Evolutionary conservation across 495 filamentous ascomycete genomes (phyloP), one percentile per base, ranked within the genome.

Genomic region (Acidiella bohemica): DNA sequence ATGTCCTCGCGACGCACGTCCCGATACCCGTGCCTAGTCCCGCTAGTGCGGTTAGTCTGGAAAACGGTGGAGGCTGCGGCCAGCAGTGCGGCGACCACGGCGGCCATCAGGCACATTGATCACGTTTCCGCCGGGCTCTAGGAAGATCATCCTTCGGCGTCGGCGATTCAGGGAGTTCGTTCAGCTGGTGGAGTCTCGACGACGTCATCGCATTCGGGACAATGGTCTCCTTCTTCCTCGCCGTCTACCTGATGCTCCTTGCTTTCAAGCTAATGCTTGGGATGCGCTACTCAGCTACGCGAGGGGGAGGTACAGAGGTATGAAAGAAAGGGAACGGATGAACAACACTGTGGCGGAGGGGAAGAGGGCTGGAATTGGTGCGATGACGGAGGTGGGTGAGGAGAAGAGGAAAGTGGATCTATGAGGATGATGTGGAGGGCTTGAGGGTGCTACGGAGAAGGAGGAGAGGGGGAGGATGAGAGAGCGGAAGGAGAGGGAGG

Each of bases 1-100:
- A 95, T 95, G 87, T 93, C 60, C 72, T 96, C 9, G 80, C 87
- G 5, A 84, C 82, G 0, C 72, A 92, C 46, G 64, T 93, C 11
- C 81, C 83, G 7, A 70, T 75, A 2, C 80, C 82, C 0, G 66
- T 85, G 6, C 73, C 80, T 5, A 84, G 81, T 0, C 73, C 78
- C 0, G 73, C 81, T 0, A 75, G 72, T 10, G 68, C 71, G 3
- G 55, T 77, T 16, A 75, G 82, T 2, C 62, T 81, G 0, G 64
- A 56, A 25, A 32, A 68, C 0, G n/a, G n/a, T n/a, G n/a, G 63
- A 72, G 1, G 63, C 63, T 0, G 60, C 58, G 4, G 33, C 68
- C 2, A 65, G 73, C 5, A 78, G 75, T 2, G 75, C 80, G 5
- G 72, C 77, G 11, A 81, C 82, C 40, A 74, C 72, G 0, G 78